Base-by-base conservation (phyloP, 805 yeast genomes). In the Myxozyma neotropica region DNA sequence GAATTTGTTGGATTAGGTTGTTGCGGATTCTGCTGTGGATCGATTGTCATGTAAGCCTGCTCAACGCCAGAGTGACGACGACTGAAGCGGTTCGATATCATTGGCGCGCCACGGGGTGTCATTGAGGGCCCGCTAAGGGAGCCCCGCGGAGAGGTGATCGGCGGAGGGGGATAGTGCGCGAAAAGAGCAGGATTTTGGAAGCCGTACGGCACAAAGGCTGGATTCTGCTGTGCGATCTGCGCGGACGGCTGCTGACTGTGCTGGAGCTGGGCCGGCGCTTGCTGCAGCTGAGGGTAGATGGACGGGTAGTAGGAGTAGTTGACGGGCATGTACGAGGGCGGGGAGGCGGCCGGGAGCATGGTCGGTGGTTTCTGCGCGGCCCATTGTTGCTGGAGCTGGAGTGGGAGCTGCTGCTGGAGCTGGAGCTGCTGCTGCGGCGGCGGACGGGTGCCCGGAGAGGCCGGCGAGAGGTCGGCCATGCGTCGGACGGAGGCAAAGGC, bases 41-140 rank as follows among this genome's bases (percentile, higher is more conserved):
- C 31, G 35, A 36, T 33, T 15, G 57, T 39, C 13, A 46, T 26
- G 47, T 36, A 53, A 15, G 57, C 23, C 24, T 26, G 24, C 8
- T 44, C 48, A 24, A 33, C 12, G 48, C 19, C 33, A 23, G 40
- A 40, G 40, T 17, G 53, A 46, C 43, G 58, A 54, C 42, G 42
- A 35, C 17, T 42, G 40, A n/a, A 50, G 58, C 49, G 55, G 13
- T 23, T 24, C 13, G 45, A 1, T 27, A 33, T 4, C 19, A 21
- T n/a, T 3, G 55, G 43, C 7, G 55, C 35, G 19, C 45, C 35
- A 15, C 55, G 38, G n/a, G 43, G 43, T 2, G 42, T 40, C 35
- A 46, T 31, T 1, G 55, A 8, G 19, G 49, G 36, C n/a, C 49
- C 49, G 55, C 49, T 33, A 21, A 44, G 17, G 17, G 33, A 27